Conservation (phyloP, 1,284 basidiomycete genomes). For the Leccinum subfulvum region DNA sequence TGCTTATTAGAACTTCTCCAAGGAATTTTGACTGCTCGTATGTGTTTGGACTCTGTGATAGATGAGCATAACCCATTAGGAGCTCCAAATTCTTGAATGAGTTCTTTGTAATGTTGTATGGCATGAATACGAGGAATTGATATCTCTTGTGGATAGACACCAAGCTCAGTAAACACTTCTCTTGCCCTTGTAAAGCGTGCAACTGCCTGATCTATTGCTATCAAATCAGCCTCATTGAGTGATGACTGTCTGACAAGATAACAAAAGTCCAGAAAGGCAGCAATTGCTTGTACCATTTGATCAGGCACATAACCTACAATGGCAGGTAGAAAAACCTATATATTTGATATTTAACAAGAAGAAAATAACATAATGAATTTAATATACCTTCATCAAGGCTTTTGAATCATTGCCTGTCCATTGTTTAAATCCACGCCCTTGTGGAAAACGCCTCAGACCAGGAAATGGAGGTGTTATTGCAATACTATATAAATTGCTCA, state of each 20-base stretch:
- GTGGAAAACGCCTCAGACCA: too few relatives aligned
- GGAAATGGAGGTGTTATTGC: too few relatives aligned
- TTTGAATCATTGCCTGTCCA: too few relatives aligned
- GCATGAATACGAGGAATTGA: not conserved
- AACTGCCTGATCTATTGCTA: not conserved
- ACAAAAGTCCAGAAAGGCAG: constrained; percentile 14
- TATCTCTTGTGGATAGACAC: not conserved
- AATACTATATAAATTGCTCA: too few relatives aligned
- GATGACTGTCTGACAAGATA: constrained; percentile 1
- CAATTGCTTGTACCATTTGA: constrained; percentile 10
- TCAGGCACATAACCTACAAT: not conserved
- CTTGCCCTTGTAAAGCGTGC: not conserved
- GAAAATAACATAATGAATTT: too few relatives aligned
- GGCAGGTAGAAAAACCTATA: too few relatives aligned
- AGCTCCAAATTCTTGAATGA: not conserved
- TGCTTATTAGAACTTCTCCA: not conserved
- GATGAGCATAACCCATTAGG: not conserved
- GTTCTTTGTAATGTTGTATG: not conserved
- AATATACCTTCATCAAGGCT: too few relatives aligned
- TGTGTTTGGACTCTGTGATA: not conserved
- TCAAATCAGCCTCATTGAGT: not conserved
- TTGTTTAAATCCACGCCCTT: too few relatives aligned
- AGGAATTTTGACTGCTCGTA: not conserved
- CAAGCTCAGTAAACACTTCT: not conserved
- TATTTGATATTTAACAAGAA: too few relatives aligned